phyloP scores from a whole-genome alignment of 352 stramenopile genomes.

The Phytophthora pisi region DNA sequence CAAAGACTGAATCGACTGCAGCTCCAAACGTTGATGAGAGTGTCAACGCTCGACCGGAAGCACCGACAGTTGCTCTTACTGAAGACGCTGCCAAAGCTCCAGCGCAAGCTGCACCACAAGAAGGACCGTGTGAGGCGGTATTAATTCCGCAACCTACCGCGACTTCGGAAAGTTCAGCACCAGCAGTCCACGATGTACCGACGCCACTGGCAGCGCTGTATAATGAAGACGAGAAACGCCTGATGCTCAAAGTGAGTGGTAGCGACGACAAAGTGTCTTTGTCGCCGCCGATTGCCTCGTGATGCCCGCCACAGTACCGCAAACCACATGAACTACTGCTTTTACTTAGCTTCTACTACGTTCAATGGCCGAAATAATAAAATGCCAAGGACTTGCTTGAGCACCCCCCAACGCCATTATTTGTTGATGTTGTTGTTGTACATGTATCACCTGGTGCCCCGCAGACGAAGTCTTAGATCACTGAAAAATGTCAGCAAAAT shows the following conservation, averaged over 20 bases:
- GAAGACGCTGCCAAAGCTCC: conserved; percentile 8
- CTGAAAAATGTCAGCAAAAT: too few relatives aligned
- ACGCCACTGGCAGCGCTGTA: conserved; percentile 74
- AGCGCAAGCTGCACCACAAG: neutral
- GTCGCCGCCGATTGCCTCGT: conserved; percentile 27
- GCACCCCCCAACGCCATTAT: neutral
- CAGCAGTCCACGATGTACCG: conserved; percentile 38
- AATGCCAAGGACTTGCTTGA: neutral
- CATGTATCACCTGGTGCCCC: too few relatives aligned
- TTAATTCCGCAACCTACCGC: conserved; percentile 12
- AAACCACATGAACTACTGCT: conserved; percentile 9
- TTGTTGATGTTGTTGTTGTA: too few relatives aligned
- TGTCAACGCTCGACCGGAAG: neutral
- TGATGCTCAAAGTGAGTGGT: conserved; percentile 58
- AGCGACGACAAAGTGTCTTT: conserved; percentile 9
- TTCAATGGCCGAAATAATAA: neutral
- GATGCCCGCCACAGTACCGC: conserved; percentile 24
- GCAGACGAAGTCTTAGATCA: too few relatives aligned
- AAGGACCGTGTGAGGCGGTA: conserved; percentile 21
- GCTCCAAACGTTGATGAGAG: neutral
- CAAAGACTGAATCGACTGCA: too few relatives aligned
- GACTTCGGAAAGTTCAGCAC: conserved; percentile 13
- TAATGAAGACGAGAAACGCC: conserved; percentile 69
- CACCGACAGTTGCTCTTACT: neutral
- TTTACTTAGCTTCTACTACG: neutral